These are phyloP conservation scores for Dendrothele bispora DNA, from an alignment of 768 basidiomycete genomes.

Conservation along the genomic window DNA sequence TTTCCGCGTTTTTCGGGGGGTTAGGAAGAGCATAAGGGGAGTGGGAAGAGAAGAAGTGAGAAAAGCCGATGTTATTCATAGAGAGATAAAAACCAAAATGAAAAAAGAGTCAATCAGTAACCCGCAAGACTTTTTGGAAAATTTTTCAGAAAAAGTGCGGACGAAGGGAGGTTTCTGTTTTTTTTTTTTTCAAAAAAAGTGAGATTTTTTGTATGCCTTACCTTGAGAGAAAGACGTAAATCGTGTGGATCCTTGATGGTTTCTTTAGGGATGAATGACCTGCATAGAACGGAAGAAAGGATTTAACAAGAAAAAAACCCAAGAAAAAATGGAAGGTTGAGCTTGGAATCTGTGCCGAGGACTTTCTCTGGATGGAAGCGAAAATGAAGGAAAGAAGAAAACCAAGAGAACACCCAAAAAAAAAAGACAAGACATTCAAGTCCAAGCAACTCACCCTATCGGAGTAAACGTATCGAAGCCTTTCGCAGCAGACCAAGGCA, in stretches of 20 bases:
- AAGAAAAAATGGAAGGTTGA: too few species aligned
- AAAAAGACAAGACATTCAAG: conserved; percentile 2
- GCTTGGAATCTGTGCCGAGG: too few species aligned
- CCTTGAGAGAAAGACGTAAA: conserved; percentile 76
- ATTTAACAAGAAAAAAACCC: not conserved
- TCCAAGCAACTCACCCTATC: conserved; percentile 56
- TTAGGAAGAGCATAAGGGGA: not conserved
- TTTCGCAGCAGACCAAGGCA: conserved; percentile 98
- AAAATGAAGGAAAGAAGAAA: conserved; percentile 8
- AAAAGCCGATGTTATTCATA: too few species aligned
- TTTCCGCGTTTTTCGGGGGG: too few species aligned
- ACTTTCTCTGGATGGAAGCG: too few species aligned
- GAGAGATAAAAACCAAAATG: too few species aligned
- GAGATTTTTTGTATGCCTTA: conserved; percentile 18
- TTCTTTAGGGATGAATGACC: conserved; percentile 80
- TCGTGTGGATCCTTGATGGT: conserved; percentile 70
- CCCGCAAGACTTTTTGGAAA: too few species aligned
- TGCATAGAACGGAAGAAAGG: conserved; percentile 23
- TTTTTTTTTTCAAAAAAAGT: not conserved
- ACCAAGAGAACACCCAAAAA: conserved; percentile 4
- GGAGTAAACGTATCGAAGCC: conserved; percentile 98
- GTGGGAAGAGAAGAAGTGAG: not conserved
- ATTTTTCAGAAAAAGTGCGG: too few species aligned
- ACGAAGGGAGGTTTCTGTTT: too few species aligned
- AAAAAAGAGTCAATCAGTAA: too few species aligned